Conservation (phyloP, 202 grass and related monocot genomes). For the Panicum virgatum region DNA sequence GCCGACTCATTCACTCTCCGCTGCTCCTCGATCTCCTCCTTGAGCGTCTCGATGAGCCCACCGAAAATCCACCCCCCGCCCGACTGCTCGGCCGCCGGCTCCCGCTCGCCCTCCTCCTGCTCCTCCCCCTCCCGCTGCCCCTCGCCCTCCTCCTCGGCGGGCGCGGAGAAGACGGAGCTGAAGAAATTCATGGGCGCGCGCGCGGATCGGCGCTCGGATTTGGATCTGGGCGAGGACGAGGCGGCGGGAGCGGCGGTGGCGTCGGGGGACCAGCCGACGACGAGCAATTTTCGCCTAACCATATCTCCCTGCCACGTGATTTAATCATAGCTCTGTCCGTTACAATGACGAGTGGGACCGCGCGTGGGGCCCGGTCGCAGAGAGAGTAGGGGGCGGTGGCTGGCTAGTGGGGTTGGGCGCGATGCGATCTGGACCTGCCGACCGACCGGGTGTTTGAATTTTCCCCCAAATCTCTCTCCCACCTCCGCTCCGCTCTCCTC, state of each 20-base stretch:
- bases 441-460: background rate
- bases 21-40: conserved; percentile 44
- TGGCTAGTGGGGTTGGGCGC: background rate
- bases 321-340: background rate
- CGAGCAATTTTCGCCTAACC: background rate
- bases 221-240: conserved; percentile 30
- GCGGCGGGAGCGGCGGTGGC: background rate
- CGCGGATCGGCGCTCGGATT: conserved; percentile 23
- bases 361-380: background rate
- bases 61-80: conserved; percentile 49
- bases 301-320: background rate
- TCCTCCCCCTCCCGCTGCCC: background rate
- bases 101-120: conserved; percentile 8
- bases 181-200: conserved; percentile 71
- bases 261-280: conserved; percentile 7
- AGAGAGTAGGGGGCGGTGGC: background rate
- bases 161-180: conserved; percentile 63
- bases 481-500: background rate
- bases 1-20: conserved; percentile 19
- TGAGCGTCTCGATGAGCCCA: conserved; percentile 60
- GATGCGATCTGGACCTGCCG: background rate
- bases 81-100: background rate
- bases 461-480: background rate
- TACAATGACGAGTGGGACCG: conserved; percentile 24
- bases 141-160: conserved; percentile 23